A percentile compares a stretch with the other conserved stretches of the same genome.
These are phyloP conservation scores for Daucus carota DNA, from an alignment of 129 eudicot species.

Conservation along the genomic window DNA sequence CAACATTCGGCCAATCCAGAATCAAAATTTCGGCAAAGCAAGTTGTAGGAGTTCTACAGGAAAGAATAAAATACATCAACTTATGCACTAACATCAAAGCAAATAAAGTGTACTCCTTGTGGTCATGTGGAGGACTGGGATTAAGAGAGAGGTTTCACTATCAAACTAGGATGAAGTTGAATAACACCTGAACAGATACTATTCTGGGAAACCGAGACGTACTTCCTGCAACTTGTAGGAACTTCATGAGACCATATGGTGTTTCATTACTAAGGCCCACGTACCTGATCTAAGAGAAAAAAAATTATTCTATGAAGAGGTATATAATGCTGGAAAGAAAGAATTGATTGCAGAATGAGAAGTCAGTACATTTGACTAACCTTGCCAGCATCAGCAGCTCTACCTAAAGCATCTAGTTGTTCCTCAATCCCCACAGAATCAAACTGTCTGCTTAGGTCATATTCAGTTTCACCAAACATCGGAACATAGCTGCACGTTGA, in stretches of 20 bases:
- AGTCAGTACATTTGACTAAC: slow-evolving; percentile 30
- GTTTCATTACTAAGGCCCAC: slow-evolving; percentile 93
- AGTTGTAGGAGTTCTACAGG: slow-evolving; percentile 77
- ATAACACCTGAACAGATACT: slow-evolving; percentile 71
- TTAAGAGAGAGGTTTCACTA: slow-evolving; percentile 6
- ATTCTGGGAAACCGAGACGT: slow-evolving; percentile 44
- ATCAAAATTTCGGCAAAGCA: slow-evolving; percentile 82
- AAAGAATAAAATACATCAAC: neutral
- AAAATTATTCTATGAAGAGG: neutral
- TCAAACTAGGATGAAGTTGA: slow-evolving; percentile 17
- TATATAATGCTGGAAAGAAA: neutral
- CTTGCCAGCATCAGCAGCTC: slow-evolving; percentile 93
- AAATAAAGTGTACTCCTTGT: neutral
- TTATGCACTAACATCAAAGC: neutral
- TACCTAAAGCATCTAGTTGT: slow-evolving; percentile 67
- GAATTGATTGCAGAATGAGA: neutral
- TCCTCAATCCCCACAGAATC: slow-evolving; percentile 58
- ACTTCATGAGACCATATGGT: slow-evolving; percentile 95
- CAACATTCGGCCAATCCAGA: slow-evolving; percentile 89
- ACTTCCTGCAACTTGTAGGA: slow-evolving; percentile 54
- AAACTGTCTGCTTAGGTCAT: slow-evolving; percentile 48
- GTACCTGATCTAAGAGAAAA: slow-evolving; percentile 65
- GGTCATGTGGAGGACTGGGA: neutral
- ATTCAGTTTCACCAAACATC: slow-evolving; percentile 95
- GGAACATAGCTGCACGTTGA: slow-evolving; percentile 69